Conservation (phyloP, 2,329 filamentous ascomycete species). For the Tolypocladium amazonense region DNA sequence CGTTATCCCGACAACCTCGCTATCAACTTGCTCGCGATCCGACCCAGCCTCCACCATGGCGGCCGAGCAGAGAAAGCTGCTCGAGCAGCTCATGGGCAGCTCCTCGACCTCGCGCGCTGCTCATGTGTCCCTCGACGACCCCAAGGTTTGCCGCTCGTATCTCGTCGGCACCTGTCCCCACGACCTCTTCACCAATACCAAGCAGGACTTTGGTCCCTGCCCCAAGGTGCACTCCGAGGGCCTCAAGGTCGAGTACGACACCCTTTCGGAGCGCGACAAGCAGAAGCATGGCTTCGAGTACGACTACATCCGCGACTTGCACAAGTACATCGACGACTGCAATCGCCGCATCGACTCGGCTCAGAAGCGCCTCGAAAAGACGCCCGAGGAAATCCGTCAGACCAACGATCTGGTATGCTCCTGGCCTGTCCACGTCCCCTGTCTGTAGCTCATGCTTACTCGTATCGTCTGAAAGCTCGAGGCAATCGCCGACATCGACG, state of each 20-base stretch:
- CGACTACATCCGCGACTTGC: constrained; percentile 92
- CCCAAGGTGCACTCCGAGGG: constrained; percentile 80
- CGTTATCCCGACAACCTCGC: neutral
- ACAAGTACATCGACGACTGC: constrained; percentile 94
- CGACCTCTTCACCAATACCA: constrained; percentile 99
- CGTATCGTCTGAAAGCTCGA: constrained; percentile 42
- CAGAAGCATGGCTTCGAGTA: constrained; percentile 83
- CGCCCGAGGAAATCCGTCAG: constrained; percentile 91
- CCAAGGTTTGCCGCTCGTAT: constrained; percentile 91
- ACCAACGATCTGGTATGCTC: constrained; percentile 65
- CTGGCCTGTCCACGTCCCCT: neutral
- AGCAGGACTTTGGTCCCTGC: constrained; percentile 87
- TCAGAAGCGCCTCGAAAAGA: constrained; percentile 88
- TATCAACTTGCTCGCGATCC: neutral
- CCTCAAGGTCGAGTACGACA: constrained; percentile 81
- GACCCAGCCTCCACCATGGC: constrained; percentile 51
- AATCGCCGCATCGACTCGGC: constrained; percentile 87
- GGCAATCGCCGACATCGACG: constrained; percentile 69
- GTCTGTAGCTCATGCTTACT: accelerated
- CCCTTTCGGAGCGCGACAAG: constrained; percentile 58
- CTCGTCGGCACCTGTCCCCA: constrained; percentile 90
- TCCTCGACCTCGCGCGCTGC: constrained; percentile 63
- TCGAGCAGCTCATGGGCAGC: constrained; percentile 89
- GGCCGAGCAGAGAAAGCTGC: constrained; percentile 94
- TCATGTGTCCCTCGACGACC: constrained; percentile 79